Evolutionary conservation across 1,284 basidiomycete genomes (phyloP).

Genomic region (Grifola frondosa): DNA sequence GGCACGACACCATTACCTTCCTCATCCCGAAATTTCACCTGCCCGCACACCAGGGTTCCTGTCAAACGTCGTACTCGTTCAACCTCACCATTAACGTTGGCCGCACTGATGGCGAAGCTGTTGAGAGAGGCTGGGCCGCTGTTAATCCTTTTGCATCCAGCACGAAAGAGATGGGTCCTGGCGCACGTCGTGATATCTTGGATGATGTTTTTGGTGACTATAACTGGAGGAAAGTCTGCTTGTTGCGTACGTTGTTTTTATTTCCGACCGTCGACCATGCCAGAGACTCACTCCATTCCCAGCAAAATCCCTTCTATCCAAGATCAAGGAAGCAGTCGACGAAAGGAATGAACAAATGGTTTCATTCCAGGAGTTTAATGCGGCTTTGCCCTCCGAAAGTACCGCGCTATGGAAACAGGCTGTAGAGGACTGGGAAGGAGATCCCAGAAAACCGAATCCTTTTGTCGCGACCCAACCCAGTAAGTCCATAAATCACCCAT

Average conservation of each 20-base stretch:
- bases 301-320: too few relatives aligned
- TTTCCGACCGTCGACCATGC: too few relatives aligned
- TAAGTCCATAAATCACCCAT: background rate
- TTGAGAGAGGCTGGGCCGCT: constrained; percentile 5
- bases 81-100: constrained; percentile 13
- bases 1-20: constrained; percentile 2
- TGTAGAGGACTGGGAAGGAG: background rate
- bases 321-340: constrained; percentile 4
- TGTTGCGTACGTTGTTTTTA: constrained; percentile 1
- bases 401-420: background rate
- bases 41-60: constrained; percentile 10
- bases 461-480: background rate
- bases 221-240: constrained; percentile 7
- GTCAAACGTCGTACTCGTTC: constrained; percentile 20
- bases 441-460: background rate
- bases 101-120: constrained; percentile 8
- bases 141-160: constrained; percentile 3
- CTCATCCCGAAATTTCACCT: constrained; percentile 24
- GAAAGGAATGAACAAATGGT: background rate
- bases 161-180: constrained; percentile 15
- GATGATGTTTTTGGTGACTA: constrained; percentile 9
- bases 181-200: constrained; percentile 5
- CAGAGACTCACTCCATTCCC: too few relatives aligned
- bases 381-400: too few relatives aligned
- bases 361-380: background rate